Percentiles rank a stretch among this genome's conserved stretches.
phyloP scores from a whole-genome alignment of 352 stramenopile genomes.

The Globisporangium spinosum region DNA sequence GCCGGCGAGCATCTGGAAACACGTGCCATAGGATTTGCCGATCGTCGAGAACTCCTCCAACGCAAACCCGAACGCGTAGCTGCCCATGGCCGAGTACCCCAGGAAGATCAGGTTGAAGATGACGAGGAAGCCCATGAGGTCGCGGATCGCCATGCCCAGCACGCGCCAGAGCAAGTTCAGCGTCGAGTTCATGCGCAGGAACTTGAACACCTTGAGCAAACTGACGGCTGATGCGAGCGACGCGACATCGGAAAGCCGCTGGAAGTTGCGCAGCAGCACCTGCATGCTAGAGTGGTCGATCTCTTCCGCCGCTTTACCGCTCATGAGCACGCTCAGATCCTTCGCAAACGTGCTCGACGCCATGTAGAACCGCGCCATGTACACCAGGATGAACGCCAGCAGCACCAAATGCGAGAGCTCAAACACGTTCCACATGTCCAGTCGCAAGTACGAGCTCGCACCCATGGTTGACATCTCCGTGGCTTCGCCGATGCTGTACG shows the following conservation, averaged over 20 bases:
- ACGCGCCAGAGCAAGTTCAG: constrained; percentile 84
- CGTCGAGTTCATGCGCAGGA: constrained; percentile 88
- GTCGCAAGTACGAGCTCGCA: constrained; percentile 61
- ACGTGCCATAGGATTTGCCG: constrained; percentile 75
- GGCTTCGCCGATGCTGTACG: constrained; percentile 75
- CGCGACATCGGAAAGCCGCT: constrained; percentile 72
- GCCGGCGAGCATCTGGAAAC: constrained; percentile 85
- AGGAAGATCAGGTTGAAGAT: constrained; percentile 89
- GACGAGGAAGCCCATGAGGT: constrained; percentile 86
- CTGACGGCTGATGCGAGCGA: constrained; percentile 73
- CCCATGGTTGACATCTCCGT: constrained; percentile 83
- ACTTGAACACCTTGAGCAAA: constrained; percentile 88
- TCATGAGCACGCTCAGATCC: constrained; percentile 41
- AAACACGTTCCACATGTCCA: constrained; percentile 89
- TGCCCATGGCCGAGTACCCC: constrained; percentile 83
- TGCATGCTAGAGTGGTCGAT: constrained; percentile 64
- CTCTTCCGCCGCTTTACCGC: constrained; percentile 33
- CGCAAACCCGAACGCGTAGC: constrained; percentile 79
- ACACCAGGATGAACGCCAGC: constrained; percentile 54
- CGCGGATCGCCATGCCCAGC: constrained; percentile 75
- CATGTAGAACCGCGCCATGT: constrained; percentile 67
- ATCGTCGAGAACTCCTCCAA: constrained; percentile 85
- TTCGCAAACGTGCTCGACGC: constrained; percentile 46
- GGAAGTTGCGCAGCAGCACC: constrained; percentile 58
- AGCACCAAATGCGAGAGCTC: constrained; percentile 74